Base-by-base conservation (phyloP, 805 yeast genomes). In the Myxozyma kluyveri region DNA sequence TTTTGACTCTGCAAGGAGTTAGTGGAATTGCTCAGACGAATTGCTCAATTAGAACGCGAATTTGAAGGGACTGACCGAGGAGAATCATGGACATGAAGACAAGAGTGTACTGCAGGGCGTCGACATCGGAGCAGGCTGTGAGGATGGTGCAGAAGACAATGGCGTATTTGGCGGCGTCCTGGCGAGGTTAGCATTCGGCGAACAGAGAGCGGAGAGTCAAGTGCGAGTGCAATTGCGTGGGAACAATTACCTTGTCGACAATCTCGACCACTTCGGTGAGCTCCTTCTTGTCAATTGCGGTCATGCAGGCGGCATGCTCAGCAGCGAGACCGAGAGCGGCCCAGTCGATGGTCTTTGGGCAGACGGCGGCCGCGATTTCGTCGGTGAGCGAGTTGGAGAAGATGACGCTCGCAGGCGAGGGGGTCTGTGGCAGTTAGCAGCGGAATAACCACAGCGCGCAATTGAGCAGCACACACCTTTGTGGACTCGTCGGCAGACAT, bases 281-380 rank as follows among this genome's bases (percentile, higher is more conserved):
- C 27, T 52, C 35, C 14, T 22, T 76, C 56, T 76, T 76, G 62
- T 78, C 82, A 56, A 81, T 72, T 19, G 73, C 69, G 64, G 80
- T 80, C 61, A 82, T 73, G 42, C 76, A 70, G 46, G 76, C 76
- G 9, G 90, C 91, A 66, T 88, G 93, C 55, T 79, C 80, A 45
- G 76, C 77, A 40, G 83, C 71, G 35, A 90, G 74, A 41, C 82
- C 83, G 62, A 86, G 81, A 7, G 95, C 95, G 64, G 87, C 95
- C 97, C 97, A 90, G 29, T 95, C 95, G 50, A 89, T 80, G 29
- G 90, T 82, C 59, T 93, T 79, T 54, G 86, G 83, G 63, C 93
- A 76, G 57, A 88, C 49, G 37, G 52, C 57, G 33, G 55, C 50
- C 24, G 57, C 31, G 47, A 83, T 77, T 62, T 84, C 90, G 52